Evolutionary conservation across 176 grass and related monocot species (phyloP).

Genomic region (Echinochloa phyllopogon): DNA sequence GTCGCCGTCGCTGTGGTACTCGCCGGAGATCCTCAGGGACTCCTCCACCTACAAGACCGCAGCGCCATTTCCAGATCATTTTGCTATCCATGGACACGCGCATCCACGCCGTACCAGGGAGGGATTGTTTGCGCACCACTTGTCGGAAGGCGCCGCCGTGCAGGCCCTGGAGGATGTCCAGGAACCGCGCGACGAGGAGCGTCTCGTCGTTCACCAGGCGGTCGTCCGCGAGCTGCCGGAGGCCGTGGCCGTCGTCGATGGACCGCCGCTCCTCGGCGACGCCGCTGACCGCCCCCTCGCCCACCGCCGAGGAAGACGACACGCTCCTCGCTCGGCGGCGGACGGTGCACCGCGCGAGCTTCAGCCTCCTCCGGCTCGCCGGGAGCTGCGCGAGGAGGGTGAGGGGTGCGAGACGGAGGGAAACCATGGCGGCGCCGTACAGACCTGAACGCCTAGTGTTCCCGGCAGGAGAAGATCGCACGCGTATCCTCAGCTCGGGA

Average conservation of each 20-base stretch:
- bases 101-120: not conserved
- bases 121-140: conserved; percentile 33
- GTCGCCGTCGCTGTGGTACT: conserved; percentile 51
- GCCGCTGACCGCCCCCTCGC: not conserved
- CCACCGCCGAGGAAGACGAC: not conserved
- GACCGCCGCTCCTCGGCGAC: conserved; percentile 29
- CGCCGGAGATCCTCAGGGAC: conserved; percentile 69
- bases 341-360: conserved; percentile 13
- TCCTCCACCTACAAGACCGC: conserved; percentile 61
- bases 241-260: conserved; percentile 48
- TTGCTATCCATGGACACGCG: not conserved
- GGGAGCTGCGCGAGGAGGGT: conserved; percentile 33
- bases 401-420: conserved; percentile 29
- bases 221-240: conserved; percentile 57
- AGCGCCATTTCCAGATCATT: not conserved
- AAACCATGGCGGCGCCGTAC: conserved; percentile 6
- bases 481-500: not conserved
- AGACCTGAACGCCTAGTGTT: not conserved
- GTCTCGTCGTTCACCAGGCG: conserved; percentile 66
- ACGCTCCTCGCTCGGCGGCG: not conserved
- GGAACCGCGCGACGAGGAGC: conserved; percentile 65
- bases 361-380: conserved; percentile 11
- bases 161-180: conserved; percentile 66
- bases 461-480: not conserved
- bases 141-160: conserved; percentile 57